A percentile compares a stretch with the other conserved stretches of the same genome.
Evolutionary conservation across 2,329 filamentous ascomycete species (phyloP).

Genomic region (Monilinia fructicola): DNA sequence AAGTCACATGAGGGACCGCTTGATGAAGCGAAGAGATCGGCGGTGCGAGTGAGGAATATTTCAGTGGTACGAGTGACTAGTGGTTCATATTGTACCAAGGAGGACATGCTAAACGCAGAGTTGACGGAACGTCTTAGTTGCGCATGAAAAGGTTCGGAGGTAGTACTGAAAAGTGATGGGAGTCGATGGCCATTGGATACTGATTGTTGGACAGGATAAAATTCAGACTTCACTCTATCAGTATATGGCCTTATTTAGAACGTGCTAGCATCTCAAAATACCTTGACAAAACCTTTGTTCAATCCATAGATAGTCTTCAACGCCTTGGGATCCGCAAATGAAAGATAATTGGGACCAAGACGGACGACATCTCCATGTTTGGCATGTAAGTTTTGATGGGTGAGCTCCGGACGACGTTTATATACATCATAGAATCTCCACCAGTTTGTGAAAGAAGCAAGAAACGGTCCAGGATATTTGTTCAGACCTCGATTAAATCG

Average conservation of each 20-base stretch:
- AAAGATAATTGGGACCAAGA: slow-evolving; percentile 70
- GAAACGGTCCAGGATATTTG: slow-evolving; percentile 69
- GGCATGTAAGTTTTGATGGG: slow-evolving; percentile 65
- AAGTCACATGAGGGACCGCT: slow-evolving; percentile 54
- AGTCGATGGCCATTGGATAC: slow-evolving; percentile 66
- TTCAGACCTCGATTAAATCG: slow-evolving; percentile 59
- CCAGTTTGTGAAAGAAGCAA: slow-evolving; percentile 68
- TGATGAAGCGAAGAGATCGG: slow-evolving; percentile 50
- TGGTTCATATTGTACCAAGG: slow-evolving; percentile 75
- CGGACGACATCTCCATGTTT: slow-evolving; percentile 74
- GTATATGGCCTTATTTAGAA: not conserved
- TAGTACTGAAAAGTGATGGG: slow-evolving; percentile 73
- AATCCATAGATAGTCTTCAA: slow-evolving; percentile 77
- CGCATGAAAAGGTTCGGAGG: slow-evolving; percentile 72
- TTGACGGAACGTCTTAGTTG: slow-evolving; percentile 74
- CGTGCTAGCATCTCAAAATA: slow-evolving; percentile 39
- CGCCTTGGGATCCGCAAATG: slow-evolving; percentile 71
- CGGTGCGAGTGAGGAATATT: slow-evolving; percentile 65
- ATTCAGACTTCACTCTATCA: slow-evolving; percentile 59
- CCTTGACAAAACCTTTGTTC: slow-evolving; percentile 79
- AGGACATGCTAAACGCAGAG: slow-evolving; percentile 74
- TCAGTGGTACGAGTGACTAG: slow-evolving; percentile 74
- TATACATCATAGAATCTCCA: slow-evolving; percentile 74
- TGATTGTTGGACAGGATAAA: slow-evolving; percentile 77
- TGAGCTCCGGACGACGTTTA: slow-evolving; percentile 63